Base-by-base conservation (phyloP, 306 rosid species). In the Prinsepia uniflora region DNA sequence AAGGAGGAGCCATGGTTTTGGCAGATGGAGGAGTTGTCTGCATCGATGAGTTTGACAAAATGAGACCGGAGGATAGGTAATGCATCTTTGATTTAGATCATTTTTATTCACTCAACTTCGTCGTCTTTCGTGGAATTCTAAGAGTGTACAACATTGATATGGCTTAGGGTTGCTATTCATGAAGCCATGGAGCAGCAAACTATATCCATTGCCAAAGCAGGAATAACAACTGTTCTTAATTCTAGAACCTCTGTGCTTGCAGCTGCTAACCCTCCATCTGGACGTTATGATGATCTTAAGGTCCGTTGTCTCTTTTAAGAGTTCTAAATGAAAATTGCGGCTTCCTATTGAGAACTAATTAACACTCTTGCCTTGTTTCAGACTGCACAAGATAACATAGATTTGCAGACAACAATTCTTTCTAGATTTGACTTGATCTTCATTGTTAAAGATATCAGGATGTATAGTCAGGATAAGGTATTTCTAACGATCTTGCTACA, bases 151-250 rank as follows among this genome's bases (percentile, higher is more conserved):
- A 50, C 22, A 8, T 56, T 68, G 60, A 40, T 74, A 61, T 77
- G 48, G 48, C 61, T 41, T 73, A 94, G 99, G 84, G 99, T 91
- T 86, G 99, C 97, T 40, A 94, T 94, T 79, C 99, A 94, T 76
- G 97, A 94, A 84, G 99, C 96, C 67, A 94, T 94, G 98, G 98
- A 93, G 80, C 98, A 93, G 64, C 98, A 93, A 81, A 93, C 98
- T 40, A 93, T 93, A 81, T 93, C 99, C 73, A 94, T 94, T 72
- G 99, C 99, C 48, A 94, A 94, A 83, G 99, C 99, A 46, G 99
- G 99, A 81, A 94, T 94, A 80, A 94, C 99, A 46, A 94, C 99
- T 2, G 99, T 94, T 82, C 99, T 91, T 67, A 94, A 94, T 72
- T 94, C 99, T 55, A 89, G 99, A 76, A 91, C 99, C 73, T 94